Evolutionary conservation across 176 grass and related monocot species (phyloP).

Genomic region (Carex pumila): DNA sequence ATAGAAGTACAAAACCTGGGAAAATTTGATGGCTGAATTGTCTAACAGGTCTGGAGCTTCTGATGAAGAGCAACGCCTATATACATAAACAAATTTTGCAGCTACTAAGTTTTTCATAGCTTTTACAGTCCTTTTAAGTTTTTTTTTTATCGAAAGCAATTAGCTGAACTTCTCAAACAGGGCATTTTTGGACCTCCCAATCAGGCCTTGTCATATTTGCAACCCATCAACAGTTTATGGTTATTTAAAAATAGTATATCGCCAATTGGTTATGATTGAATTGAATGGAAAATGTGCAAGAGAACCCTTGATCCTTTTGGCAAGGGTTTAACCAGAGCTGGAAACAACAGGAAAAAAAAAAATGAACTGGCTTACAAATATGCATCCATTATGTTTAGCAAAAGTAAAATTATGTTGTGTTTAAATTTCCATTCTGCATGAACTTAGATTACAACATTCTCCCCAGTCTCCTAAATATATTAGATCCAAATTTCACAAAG

Average conservation of each 20-base stretch:
- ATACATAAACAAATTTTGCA: background rate
- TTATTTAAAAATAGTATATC: background rate
- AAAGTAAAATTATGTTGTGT: background rate
- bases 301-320: background rate
- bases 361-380: background rate
- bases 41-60: slow-evolving; percentile 50
- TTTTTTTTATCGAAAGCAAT: background rate
- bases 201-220: background rate
- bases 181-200: background rate
- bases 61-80: slow-evolving; percentile 54
- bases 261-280: background rate
- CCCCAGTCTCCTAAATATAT: background rate
- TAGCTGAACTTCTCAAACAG: background rate
- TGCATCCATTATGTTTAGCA: background rate
- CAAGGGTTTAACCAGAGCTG: background rate
- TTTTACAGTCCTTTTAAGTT: background rate
- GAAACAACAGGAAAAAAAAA: background rate
- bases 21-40: slow-evolving; percentile 65
- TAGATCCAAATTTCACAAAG: background rate
- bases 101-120: background rate
- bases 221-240: background rate
- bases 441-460: background rate
- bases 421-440: background rate
- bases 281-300: background rate
- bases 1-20: slow-evolving; percentile 39